Evolutionary conservation across 2,329 filamentous ascomycete genomes (phyloP).

Genomic region (Cladosporium sphaerospermum): DNA sequence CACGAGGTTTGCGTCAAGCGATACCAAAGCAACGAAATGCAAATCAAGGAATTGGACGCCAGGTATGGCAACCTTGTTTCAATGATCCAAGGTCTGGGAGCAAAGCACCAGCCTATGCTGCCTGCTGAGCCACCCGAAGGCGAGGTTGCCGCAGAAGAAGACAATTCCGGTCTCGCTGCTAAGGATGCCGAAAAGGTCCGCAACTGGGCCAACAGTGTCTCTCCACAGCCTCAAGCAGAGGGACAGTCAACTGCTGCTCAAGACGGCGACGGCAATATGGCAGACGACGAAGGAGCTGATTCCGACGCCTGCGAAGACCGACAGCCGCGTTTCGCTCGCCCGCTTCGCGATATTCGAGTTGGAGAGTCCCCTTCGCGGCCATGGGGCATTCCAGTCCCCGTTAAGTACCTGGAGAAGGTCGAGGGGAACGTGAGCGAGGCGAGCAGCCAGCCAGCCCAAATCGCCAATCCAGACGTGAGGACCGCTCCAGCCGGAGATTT

Average conservation of each 20-base stretch:
- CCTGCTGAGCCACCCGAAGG: conserved; percentile 38
- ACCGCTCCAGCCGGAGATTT: neutral
- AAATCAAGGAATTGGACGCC: conserved; percentile 81
- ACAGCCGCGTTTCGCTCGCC: conserved; percentile 71
- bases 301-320: conserved; percentile 41
- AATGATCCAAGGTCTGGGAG: conserved; percentile 87
- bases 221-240: conserved; percentile 40
- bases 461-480: conserved; percentile 32
- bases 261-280: conserved; percentile 3
- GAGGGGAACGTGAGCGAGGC: conserved; percentile 28
- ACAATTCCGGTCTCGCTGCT: conserved; percentile 32
- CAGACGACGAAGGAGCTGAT: conserved; percentile 34
- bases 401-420: conserved; percentile 38
- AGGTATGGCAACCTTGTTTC: conserved; percentile 89
- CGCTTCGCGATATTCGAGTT: conserved; percentile 81
- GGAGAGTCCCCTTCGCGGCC: conserved; percentile 89
- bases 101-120: conserved; percentile 82
- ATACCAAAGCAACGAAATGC: conserved; percentile 79
- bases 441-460: conserved; percentile 37
- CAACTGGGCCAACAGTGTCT: conserved; percentile 77
- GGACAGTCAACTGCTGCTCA: conserved; percentile 28
- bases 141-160: conserved; percentile 33
- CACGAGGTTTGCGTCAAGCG: conserved; percentile 88
- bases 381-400: conserved; percentile 82
- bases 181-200: conserved; percentile 67